Base-by-base conservation (phyloP, 257 asterid genomes). In the Osmanthus fragrans region DNA sequence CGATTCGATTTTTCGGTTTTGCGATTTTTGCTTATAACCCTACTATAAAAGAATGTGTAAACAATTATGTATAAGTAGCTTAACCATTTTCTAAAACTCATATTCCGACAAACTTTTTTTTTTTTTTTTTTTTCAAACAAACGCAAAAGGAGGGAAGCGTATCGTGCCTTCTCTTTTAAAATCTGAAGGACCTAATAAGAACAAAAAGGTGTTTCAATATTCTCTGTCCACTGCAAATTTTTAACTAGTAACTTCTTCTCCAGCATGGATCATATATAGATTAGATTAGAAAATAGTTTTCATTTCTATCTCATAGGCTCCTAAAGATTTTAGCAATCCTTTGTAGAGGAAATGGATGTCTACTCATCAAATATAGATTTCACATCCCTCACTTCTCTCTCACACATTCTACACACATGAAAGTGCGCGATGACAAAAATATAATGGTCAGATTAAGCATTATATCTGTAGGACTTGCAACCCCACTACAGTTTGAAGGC, bases 311-410 rank as follows among this genome's bases (percentile, higher is more conserved):
- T 83, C 32, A 91, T 87, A 79, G 91, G 93, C 84, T 73, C 78
- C 51, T 71, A 51, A 73, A 83, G 90, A 91, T 91, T 85, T 82
- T 82, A 73, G 29, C 40, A 78, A 86, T 88, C 91, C 71, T 79
- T 65, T 45, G 39, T 56, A 80, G 73, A 49, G 80, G 82, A 74
- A 68, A 69, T 88, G 95, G 95, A 84, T 81, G 83, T 85, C 88
- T 82, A 88, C 86, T 87, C 89, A 87, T 73, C 45, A 54, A 70
- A 76, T 54, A 21, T 75, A 65, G 42, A 73, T 42, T 33, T 60
- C 70, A 71, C 37, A 69, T 47, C 42, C 18, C 37, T 15, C 58
- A 21, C 70, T 65, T 47, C 72, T 47, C 42, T 21, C 37, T 16
- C 58, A 21, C 45, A 19, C 77, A 74, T 10, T 42, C 15, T 32